A percentile compares a stretch with the other conserved stretches of the same genome.
These are phyloP conservation scores for Furcasterigmium sp. DNA, from an alignment of 2,329 filamentous ascomycete genomes.

Conservation along the genomic window DNA sequence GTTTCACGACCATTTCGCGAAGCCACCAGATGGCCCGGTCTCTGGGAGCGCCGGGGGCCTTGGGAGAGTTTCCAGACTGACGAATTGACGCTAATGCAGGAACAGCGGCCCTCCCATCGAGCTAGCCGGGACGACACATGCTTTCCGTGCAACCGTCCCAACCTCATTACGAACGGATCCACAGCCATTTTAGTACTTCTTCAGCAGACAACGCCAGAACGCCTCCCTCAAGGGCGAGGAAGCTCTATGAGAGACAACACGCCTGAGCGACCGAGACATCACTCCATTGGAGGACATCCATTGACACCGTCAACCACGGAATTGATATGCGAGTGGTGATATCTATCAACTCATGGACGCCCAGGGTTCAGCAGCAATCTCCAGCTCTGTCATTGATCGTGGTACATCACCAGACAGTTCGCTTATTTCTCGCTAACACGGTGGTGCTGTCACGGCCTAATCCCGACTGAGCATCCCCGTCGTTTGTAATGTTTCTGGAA, in stretches of 20 bases:
- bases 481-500: not conserved
- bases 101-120: not conserved
- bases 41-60: not conserved
- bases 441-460: not conserved
- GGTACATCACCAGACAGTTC: too few relatives aligned
- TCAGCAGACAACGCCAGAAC: too few relatives aligned
- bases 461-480: not conserved
- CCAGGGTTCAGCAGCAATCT: too few relatives aligned
- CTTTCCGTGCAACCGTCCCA: not conserved
- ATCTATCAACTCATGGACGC: too few relatives aligned
- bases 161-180: not conserved
- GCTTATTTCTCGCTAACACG: not conserved
- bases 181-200: not conserved
- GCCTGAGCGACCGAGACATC: too few relatives aligned
- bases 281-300: too few relatives aligned
- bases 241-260: too few relatives aligned
- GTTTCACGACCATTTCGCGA: constrained; percentile 3
- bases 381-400: too few relatives aligned
- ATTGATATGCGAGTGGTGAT: too few relatives aligned
- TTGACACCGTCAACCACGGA: too few relatives aligned
- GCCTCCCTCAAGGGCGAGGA: too few relatives aligned
- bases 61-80: not conserved
- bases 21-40: not conserved
- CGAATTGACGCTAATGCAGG: not conserved
- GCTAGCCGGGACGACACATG: not conserved